Evolutionary conservation across 768 basidiomycete species (phyloP), one percentile per base, ranked within the genome.

Genomic region (Vishniacozyma victoriae): DNA sequence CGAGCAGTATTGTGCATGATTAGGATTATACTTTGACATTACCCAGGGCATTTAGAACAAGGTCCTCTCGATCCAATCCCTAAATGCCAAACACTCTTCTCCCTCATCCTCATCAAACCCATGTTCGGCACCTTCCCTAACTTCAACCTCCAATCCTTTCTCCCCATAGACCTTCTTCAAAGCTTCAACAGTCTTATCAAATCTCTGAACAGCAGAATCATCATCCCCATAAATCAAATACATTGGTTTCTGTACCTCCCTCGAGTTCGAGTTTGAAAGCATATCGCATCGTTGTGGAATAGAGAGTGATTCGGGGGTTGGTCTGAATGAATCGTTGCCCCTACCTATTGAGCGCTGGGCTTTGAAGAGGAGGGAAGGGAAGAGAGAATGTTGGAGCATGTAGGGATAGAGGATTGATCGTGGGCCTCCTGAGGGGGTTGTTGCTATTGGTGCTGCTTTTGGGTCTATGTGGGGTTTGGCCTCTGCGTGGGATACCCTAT

Each of bases 301-400:
- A 12, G 60, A 62, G 5, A 64, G 54, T 2, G 48, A 35, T 41
- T 46, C 36, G 1, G 62, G 62, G 2, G 52, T 40, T 12, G 66
- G 66, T 27, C 62, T 35, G 44, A 62, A 64, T 5, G 48, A 49
- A 26, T 68, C 62, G 5, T 59, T 35, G 1, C 62, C 62, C 11
- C 48, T 47, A 14, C 62, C 60, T 25, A 60, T 38, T 2, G 60
- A 59, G 23, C 54, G 48, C 44, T 64, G 65, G 9, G 36, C 55
- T 18, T 54, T 40, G 48, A 68, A 64, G n/a, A 68, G 41, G 9
- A 68, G 40, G 4, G 48, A 53, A 26, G 66, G 62, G 54, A 64
- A 64, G 14, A 68, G 46, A 18, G 29, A 55, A 40, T 68, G 66
- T 48, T 68, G 66, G 4, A 68, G 50, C 66, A 68, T 68, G 50